A percentile compares a stretch with the other conserved stretches of the same genome.
phyloP scores from a whole-genome alignment of 2,329 filamentous ascomycete genomes.

The Periconia sp. region DNA sequence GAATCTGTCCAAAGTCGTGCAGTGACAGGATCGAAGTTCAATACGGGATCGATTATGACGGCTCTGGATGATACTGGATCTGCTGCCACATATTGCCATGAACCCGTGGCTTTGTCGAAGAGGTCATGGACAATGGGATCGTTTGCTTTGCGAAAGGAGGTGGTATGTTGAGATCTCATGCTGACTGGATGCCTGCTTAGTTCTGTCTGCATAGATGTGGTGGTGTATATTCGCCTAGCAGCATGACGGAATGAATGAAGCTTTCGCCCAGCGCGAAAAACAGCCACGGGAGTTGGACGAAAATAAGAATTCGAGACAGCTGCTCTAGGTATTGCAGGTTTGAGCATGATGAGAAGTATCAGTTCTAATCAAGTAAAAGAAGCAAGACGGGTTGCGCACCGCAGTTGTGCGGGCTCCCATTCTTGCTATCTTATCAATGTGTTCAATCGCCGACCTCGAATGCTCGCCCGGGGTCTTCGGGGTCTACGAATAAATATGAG shows the following conservation, averaged over 20 bases:
- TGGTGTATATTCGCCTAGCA: neutral
- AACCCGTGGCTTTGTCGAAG: slow-evolving; percentile 49
- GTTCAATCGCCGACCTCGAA: neutral
- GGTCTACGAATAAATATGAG: neutral
- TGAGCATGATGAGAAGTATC: neutral
- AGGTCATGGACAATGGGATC: slow-evolving; percentile 7
- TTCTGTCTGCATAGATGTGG: neutral
- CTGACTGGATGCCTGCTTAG: neutral
- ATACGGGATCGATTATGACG: slow-evolving; percentile 64
- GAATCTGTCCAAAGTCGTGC: slow-evolving; percentile 52
- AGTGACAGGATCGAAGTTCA: slow-evolving; percentile 56
- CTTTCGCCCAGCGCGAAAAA: neutral
- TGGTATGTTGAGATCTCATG: neutral
- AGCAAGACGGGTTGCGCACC: neutral
- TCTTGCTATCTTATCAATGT: neutral
- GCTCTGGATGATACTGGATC: slow-evolving; percentile 54
- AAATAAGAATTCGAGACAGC: neutral
- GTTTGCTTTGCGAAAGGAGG: slow-evolving; percentile 8
- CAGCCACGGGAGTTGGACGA: neutral
- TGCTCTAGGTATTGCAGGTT: neutral
- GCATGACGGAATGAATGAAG: neutral
- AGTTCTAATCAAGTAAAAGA: neutral
- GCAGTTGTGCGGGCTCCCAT: neutral
- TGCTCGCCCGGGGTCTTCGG: neutral
- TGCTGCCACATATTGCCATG: slow-evolving; percentile 64